Percentiles rank a stretch among this genome's conserved stretches.
phyloP scores from a whole-genome alignment of 108 stramenopile genomes.

The Phaeodactylum tricornutum region DNA sequence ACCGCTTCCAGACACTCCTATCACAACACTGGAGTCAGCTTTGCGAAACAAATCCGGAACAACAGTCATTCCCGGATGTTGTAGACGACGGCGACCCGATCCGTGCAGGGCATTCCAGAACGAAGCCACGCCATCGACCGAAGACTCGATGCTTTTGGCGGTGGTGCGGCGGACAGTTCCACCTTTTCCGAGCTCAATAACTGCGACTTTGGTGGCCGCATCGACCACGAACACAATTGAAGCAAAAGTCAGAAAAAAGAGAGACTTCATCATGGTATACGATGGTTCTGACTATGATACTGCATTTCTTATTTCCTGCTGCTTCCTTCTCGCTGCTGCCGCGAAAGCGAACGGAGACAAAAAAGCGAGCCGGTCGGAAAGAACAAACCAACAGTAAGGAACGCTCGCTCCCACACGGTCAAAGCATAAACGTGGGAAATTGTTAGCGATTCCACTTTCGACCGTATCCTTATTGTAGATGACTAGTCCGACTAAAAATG shows the following conservation, averaged over 20 bases:
- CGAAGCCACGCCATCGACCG: slow-evolving; percentile 57
- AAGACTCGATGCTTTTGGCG: slow-evolving; percentile 14
- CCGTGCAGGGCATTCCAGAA: slow-evolving; percentile 64
- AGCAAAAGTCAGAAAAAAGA: not conserved
- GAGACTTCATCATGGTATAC: slow-evolving; percentile 7
- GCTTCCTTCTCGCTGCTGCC: not conserved
- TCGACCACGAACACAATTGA: slow-evolving; percentile 14
- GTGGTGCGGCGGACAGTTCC: slow-evolving; percentile 58
- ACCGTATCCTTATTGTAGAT: too few species aligned
- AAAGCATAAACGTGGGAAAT: not conserved
- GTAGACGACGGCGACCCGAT: slow-evolving; percentile 24
- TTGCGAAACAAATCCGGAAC: slow-evolving; percentile 75
- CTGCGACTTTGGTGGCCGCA: slow-evolving; percentile 59
- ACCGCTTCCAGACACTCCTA: slow-evolving; percentile 45
- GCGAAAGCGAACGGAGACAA: not conserved
- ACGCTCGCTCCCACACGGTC: not conserved
- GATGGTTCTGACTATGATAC: not conserved
- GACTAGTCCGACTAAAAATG: too few species aligned
- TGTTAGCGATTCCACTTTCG: not conserved
- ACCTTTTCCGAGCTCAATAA: slow-evolving; percentile 63
- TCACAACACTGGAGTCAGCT: slow-evolving; percentile 55
- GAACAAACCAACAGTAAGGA: not conserved
- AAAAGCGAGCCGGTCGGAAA: not conserved
- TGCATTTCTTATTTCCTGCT: not conserved
- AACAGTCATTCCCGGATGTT: slow-evolving; percentile 66